These are phyloP conservation scores for Penicillium sumatraense DNA, from an alignment of 2,329 filamentous ascomycete genomes.

Conservation along the genomic window DNA sequence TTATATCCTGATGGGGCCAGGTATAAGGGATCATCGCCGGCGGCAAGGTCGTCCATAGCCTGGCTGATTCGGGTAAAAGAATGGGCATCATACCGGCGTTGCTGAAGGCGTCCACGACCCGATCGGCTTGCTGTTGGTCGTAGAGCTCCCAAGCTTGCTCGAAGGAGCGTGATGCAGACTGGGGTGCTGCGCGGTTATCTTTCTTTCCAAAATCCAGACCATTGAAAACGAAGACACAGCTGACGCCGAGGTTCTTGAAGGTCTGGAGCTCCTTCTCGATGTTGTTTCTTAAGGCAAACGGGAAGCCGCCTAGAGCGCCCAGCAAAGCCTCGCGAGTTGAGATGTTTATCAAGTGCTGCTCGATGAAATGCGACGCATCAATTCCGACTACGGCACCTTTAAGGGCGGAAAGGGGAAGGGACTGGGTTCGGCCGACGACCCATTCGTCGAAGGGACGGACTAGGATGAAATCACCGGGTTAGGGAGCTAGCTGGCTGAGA, in stretches of 20 bases:
- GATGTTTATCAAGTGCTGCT: slow-evolving; percentile 72
- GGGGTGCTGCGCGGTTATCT: slow-evolving; percentile 66
- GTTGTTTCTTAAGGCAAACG: slow-evolving; percentile 74
- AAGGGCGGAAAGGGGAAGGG: slow-evolving; percentile 70
- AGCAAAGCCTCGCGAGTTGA: slow-evolving; percentile 84
- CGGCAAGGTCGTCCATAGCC: slow-evolving; percentile 7
- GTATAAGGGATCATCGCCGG: neutral
- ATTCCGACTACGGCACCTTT: slow-evolving; percentile 78
- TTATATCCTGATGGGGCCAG: slow-evolving; percentile 5
- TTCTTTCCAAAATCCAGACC: slow-evolving; percentile 80
- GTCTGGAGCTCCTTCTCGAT: slow-evolving; percentile 76
- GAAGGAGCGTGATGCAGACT: slow-evolving; percentile 70
- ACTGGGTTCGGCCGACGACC: slow-evolving; percentile 58
- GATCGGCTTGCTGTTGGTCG: slow-evolving; percentile 75
- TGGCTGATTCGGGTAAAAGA: neutral
- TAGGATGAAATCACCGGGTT: slow-evolving; percentile 24
- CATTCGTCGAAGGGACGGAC: slow-evolving; percentile 62
- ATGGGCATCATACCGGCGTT: slow-evolving; percentile 65
- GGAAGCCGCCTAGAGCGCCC: slow-evolving; percentile 85
- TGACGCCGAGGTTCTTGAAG: slow-evolving; percentile 72
- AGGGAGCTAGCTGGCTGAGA: slow-evolving; percentile 7
- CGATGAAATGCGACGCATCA: slow-evolving; percentile 88
- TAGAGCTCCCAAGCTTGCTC: slow-evolving; percentile 87
- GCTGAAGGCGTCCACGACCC: slow-evolving; percentile 86
- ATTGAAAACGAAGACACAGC: slow-evolving; percentile 89